A percentile compares a stretch with the other conserved stretches of the same genome.
Conservation (phyloP, 2,329 filamentous ascomycete genomes). For the Pyrenophora seminiperda region DNA sequence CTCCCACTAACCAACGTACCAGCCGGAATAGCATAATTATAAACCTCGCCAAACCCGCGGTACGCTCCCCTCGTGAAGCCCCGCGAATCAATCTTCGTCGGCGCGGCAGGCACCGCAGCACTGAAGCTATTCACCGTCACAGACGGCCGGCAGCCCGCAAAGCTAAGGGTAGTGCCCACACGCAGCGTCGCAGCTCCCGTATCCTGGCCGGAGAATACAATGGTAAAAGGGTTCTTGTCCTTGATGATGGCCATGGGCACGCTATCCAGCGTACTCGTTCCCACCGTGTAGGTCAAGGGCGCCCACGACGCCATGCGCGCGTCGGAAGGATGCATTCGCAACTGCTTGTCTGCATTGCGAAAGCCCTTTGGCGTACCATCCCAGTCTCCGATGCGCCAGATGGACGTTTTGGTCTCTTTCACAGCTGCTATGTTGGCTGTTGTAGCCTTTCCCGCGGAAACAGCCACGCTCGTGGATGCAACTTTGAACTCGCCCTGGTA, state of each 20-base stretch:
- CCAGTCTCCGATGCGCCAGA: slow-evolving; percentile 69
- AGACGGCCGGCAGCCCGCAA: slow-evolving; percentile 63
- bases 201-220: slow-evolving; percentile 62
- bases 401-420: slow-evolving; percentile 56
- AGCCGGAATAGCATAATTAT: slow-evolving; percentile 64
- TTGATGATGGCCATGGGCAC: slow-evolving; percentile 73
- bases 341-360: slow-evolving; percentile 69
- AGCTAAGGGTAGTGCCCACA: slow-evolving; percentile 68
- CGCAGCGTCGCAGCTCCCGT: slow-evolving; percentile 63
- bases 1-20: slow-evolving; percentile 63
- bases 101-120: slow-evolving; percentile 57
- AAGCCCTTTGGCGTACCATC: slow-evolving; percentile 66
- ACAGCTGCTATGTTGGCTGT: slow-evolving; percentile 59
- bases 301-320: slow-evolving; percentile 67
- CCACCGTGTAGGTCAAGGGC: slow-evolving; percentile 65
- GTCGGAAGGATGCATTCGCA: slow-evolving; percentile 72
- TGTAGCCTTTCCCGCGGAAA: slow-evolving; percentile 57
- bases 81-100: slow-evolving; percentile 67
- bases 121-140: slow-evolving; percentile 63
- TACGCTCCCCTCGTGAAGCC: slow-evolving; percentile 71
- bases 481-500: slow-evolving; percentile 65
- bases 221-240: slow-evolving; percentile 64
- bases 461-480: slow-evolving; percentile 52
- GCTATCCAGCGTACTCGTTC: slow-evolving; percentile 56
- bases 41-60: slow-evolving; percentile 67